Conservation (phyloP, 2,329 filamentous ascomycete species). For the Fusarium albidum region DNA sequence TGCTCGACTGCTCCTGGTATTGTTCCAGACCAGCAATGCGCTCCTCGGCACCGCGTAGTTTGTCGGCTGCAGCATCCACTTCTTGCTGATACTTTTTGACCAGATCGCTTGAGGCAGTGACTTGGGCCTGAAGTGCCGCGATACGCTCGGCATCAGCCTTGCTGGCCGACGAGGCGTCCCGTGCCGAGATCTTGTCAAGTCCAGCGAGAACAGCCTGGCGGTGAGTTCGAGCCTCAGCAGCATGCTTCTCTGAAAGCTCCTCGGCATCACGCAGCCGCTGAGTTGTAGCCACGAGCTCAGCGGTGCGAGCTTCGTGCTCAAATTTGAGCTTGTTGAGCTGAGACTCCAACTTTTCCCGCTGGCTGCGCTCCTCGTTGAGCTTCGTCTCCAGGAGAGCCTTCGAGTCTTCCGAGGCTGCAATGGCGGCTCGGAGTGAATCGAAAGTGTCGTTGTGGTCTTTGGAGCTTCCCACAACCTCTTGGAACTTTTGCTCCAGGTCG, state of each 20-base stretch:
- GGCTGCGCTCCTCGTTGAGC: constrained; percentile 81
- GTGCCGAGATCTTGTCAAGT: constrained; percentile 74
- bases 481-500: constrained; percentile 74
- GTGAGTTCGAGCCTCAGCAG: constrained; percentile 86
- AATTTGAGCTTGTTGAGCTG: constrained; percentile 79
- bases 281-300: constrained; percentile 78
- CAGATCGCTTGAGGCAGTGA: constrained; percentile 78
- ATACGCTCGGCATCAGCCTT: constrained; percentile 71
- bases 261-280: constrained; percentile 85
- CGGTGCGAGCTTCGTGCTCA: constrained; percentile 82
- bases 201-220: constrained; percentile 83
- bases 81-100: constrained; percentile 90
- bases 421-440: constrained; percentile 77
- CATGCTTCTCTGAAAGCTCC: constrained; percentile 86
- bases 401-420: constrained; percentile 81
- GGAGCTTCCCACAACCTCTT: constrained; percentile 71
- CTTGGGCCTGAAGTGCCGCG: constrained; percentile 78
- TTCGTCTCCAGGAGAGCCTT: constrained; percentile 79
- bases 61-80: constrained; percentile 86
- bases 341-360: constrained; percentile 77
- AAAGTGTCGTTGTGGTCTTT: constrained; percentile 77
- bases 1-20: constrained; percentile 96
- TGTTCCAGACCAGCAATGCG: constrained; percentile 95
- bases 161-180: constrained; percentile 56
- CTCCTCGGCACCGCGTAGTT: constrained; percentile 91